A percentile compares a stretch with the other conserved stretches of the same genome.
Conservation (phyloP, 192 early-diverging fungal species). For the Coemansia aciculifera region DNA sequence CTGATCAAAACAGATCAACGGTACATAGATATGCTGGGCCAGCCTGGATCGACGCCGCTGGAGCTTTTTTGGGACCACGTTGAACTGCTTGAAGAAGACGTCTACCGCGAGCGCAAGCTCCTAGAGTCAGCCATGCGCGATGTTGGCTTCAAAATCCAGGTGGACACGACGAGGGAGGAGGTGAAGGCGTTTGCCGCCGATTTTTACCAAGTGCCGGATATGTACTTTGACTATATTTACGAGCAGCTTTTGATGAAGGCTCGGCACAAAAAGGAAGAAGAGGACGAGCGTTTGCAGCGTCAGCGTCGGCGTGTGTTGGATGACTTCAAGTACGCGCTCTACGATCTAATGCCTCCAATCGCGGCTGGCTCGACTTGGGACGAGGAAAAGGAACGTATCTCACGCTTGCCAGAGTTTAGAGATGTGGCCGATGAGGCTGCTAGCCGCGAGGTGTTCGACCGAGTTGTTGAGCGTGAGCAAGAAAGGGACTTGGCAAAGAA, state of each 20-base stretch:
- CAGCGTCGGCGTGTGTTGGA: conserved; percentile 73
- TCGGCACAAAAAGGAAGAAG: conserved; percentile 64
- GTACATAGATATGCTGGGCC: conserved; percentile 72
- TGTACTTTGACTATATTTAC: conserved; percentile 31
- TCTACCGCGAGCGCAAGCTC: conserved; percentile 66
- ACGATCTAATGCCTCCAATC: conserved; percentile 64
- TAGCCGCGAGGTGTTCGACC: conserved; percentile 73
- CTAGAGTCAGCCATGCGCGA: conserved; percentile 55
- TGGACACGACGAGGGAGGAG: conserved; percentile 21
- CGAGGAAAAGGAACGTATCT: conserved; percentile 42
- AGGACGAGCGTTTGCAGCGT: conserved; percentile 68
- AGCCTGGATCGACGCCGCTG: conserved; percentile 80
- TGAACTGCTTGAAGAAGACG: conserved; percentile 74
- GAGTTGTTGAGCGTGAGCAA: conserved; percentile 64
- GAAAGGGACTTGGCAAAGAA: conserved; percentile 30
- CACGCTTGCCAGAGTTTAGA: conserved; percentile 58
- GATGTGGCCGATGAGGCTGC: conserved; percentile 66
- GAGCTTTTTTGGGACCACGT: conserved; percentile 94
- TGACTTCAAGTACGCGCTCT: conserved; percentile 72
- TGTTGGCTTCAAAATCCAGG: conserved; percentile 19
- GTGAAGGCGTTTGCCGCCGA: conserved; percentile 50
- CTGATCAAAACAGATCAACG: conserved; percentile 67
- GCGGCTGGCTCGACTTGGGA: conserved; percentile 69
- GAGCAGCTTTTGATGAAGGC: conserved; percentile 64
- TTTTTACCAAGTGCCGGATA: neutral